Conservation (phyloP, 2,329 filamentous ascomycete species). For the Corynespora cassiicola region DNA sequence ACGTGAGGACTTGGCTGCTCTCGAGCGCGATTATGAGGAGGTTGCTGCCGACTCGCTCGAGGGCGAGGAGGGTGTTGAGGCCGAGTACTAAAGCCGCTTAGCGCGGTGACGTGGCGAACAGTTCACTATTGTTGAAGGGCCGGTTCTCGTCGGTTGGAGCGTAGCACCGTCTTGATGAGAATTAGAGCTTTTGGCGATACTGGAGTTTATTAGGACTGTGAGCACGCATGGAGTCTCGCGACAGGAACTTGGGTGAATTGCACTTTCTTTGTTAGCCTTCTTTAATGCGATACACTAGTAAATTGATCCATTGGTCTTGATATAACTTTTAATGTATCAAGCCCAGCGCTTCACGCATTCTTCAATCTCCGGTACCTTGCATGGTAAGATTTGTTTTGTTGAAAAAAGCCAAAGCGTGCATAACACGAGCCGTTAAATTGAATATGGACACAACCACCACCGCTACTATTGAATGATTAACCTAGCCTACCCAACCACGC, state of each 20-base stretch:
- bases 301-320: constrained; percentile 9
- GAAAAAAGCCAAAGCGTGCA: too few species aligned
- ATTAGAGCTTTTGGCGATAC: constrained; percentile 15
- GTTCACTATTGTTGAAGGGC: constrained; percentile 33
- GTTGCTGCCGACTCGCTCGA: constrained; percentile 94
- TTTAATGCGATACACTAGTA: constrained; percentile 10
- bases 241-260: constrained; percentile 8
- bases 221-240: constrained; percentile 10
- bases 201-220: constrained; percentile 12
- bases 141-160: constrained; percentile 8
- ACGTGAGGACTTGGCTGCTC: constrained; percentile 95
- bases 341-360: too few species aligned
- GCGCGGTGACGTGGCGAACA: constrained; percentile 24
- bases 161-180: constrained; percentile 9
- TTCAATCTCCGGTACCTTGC: too few species aligned
- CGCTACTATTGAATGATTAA: too few species aligned
- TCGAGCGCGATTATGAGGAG: constrained; percentile 99
- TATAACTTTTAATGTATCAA: background rate
- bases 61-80: constrained; percentile 82
- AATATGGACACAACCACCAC: too few species aligned
- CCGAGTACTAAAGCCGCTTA: constrained; percentile 76
- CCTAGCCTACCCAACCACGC: too few species aligned
- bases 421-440: too few species aligned
- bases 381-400: too few species aligned
- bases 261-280: constrained; percentile 6